Evolutionary conservation across 257 asterid species (phyloP), one percentile per base, ranked within the genome.

Genomic region (Rubia yunnanensis): DNA sequence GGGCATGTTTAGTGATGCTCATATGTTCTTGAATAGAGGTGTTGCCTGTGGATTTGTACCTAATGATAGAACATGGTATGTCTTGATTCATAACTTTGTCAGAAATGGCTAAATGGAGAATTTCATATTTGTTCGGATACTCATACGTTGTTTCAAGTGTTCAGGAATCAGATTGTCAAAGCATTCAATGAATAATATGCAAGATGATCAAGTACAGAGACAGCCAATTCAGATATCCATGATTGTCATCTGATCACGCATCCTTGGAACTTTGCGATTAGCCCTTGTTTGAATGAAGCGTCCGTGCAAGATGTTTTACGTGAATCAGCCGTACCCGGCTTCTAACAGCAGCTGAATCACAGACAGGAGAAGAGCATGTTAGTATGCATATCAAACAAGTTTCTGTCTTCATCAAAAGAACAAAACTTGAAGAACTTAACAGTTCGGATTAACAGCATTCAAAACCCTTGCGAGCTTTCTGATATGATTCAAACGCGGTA

Each of bases 11-110:
- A 82, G 76, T 56, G 91, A 88, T 76, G 98, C 94, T 10, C 76
- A 67, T 77, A 63, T 65, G 3, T 80, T 91, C 61, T 60, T 88
- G 34, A 73, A 75, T 60, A 78, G 81, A 71, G 96, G 85, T 34
- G 83, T 88, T 46, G 75, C 68, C 6, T 48, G 68, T 79, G 95
- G 98, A 50, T 78, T 91, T 75, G 67, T 76, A 41, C 98, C 98
- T 18, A 83, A 71, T 31, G 34, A 20, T 68, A 90, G 83, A 27
- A 91, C 98, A 28, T 91, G 98, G 96, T 74, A 70, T 57, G 79
- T 83, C 54, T 63, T 91, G n/a, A 84, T 85, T 41, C 67, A 78
- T 64, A 78, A 78, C 44, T 80, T 74, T 91, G 81, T 76, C 57
- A 61, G 73, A 64, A 60, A 71, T 79, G 67, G 78, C 28, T 22